Conservation (phyloP, 345 rosid genomes). For the Euphorbia tirucalli region DNA sequence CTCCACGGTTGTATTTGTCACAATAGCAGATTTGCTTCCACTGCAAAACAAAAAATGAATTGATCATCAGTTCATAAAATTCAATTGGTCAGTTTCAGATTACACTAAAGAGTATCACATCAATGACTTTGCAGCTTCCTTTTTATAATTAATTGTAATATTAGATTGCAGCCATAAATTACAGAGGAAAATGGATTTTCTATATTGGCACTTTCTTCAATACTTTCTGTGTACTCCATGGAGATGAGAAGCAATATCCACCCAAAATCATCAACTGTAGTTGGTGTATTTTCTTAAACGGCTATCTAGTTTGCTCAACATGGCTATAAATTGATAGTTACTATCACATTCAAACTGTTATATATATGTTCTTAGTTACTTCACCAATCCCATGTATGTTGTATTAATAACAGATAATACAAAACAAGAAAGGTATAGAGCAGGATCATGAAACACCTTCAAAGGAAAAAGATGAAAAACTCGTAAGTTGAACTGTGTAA, state of each 20-base stretch:
- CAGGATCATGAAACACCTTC: background rate
- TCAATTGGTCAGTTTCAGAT: background rate
- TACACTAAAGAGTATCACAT: background rate
- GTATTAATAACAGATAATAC: background rate
- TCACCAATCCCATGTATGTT: background rate
- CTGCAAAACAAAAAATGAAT: conserved; percentile 38
- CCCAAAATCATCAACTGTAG: background rate
- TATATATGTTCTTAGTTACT: background rate
- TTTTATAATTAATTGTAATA: background rate
- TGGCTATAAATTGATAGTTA: background rate
- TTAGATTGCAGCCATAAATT: background rate
- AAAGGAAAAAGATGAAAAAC: background rate
- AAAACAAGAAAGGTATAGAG: background rate
- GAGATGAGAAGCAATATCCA: background rate
- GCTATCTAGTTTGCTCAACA: background rate
- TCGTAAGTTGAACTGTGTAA: background rate
- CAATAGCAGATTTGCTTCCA: conserved; percentile 74
- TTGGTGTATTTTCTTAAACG: background rate
- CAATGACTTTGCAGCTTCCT: background rate
- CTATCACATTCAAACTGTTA: background rate
- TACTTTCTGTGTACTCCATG: background rate
- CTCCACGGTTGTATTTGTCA: conserved; percentile 85
- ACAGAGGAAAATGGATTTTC: background rate
- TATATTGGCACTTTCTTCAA: background rate
- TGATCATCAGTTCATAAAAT: conserved; percentile 3